Evolutionary conservation across 139 green algal genomes (phyloP).

Genomic region (Coccomyxa sp.): DNA sequence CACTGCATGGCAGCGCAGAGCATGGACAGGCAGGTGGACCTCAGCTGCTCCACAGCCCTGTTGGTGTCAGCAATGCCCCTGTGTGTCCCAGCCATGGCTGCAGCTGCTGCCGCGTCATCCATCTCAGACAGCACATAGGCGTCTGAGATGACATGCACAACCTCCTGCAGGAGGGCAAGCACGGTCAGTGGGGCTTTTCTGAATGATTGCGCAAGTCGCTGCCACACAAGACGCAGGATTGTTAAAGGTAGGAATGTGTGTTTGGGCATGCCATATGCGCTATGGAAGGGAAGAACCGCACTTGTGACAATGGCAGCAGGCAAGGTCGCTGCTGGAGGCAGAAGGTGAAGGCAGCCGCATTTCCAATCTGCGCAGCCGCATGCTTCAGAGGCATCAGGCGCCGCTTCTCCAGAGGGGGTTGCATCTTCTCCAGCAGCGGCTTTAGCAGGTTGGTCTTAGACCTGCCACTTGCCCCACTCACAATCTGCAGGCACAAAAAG

Average conservation of each 20-base stretch:
- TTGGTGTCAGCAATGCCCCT: constrained; percentile 19
- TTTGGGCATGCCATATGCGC: no score
- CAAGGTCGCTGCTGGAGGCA: constrained; percentile 41
- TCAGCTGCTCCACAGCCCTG: constrained; percentile 52
- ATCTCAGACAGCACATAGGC: constrained; percentile 46
- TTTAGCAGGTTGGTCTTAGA: constrained; percentile 15
- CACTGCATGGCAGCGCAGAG: constrained; percentile 66
- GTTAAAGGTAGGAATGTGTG: background rate
- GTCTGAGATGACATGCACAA: constrained; percentile 46
- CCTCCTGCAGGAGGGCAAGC: constrained; percentile 1
- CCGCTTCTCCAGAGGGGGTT: constrained; percentile 33
- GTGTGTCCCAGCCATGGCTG: background rate
- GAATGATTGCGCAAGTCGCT: background rate
- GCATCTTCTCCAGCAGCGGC: constrained; percentile 28
- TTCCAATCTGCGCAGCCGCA: constrained; percentile 42
- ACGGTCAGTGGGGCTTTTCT: background rate
- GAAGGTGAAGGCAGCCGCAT: constrained; percentile 39
- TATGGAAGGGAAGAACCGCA: background rate
- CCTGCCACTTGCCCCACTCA: background rate
- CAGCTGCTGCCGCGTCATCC: constrained; percentile 33
- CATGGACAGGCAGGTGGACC: constrained; percentile 74
- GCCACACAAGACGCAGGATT: background rate
- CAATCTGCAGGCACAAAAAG: constrained; percentile 23
- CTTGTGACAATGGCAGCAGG: constrained; percentile 28
- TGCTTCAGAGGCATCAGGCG: constrained; percentile 55